A percentile compares a stretch with the other conserved stretches of the same genome.
Evolutionary conservation across 2,329 filamentous ascomycete genomes (phyloP).

Genomic region (Calonectria crousiana): DNA sequence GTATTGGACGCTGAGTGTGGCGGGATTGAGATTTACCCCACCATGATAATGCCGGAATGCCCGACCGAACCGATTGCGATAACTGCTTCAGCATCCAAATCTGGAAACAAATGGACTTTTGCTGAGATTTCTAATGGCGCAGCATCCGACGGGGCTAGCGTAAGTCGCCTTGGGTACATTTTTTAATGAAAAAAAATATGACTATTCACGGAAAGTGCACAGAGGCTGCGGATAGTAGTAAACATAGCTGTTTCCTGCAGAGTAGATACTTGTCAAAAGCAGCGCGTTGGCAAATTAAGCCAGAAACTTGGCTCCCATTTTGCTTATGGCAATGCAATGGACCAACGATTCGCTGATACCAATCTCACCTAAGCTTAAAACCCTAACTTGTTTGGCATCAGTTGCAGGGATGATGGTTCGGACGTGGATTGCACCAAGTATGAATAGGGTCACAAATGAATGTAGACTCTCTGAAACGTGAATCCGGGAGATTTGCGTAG

Average conservation of each 20-base stretch:
- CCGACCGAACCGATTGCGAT: background rate
- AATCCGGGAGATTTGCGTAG: conserved; percentile 67
- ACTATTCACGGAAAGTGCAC: background rate
- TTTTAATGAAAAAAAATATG: background rate
- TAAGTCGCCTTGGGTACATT: background rate
- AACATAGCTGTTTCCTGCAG: conserved; percentile 1
- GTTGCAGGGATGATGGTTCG: conserved; percentile 69
- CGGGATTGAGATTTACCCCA: background rate
- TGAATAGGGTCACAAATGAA: conserved; percentile 66
- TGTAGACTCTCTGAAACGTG: conserved; percentile 64
- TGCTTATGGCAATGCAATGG: conserved; percentile 9
- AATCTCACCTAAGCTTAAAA: conserved; percentile 50
- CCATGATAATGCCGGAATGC: background rate
- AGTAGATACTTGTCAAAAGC: conserved; percentile 2
- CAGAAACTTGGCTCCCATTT: background rate
- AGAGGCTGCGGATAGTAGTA: background rate
- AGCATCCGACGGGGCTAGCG: background rate
- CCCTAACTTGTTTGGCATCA: conserved; percentile 66
- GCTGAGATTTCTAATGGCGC: background rate
- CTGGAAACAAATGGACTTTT: background rate
- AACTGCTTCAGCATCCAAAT: background rate
- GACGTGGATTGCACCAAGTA: conserved; percentile 72
- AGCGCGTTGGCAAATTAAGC: background rate
- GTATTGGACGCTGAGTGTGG: background rate
- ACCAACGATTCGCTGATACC: background rate